Evolutionary conservation across 768 basidiomycete genomes (phyloP).

Genomic region (Rhizopogon salebrosus): DNA sequence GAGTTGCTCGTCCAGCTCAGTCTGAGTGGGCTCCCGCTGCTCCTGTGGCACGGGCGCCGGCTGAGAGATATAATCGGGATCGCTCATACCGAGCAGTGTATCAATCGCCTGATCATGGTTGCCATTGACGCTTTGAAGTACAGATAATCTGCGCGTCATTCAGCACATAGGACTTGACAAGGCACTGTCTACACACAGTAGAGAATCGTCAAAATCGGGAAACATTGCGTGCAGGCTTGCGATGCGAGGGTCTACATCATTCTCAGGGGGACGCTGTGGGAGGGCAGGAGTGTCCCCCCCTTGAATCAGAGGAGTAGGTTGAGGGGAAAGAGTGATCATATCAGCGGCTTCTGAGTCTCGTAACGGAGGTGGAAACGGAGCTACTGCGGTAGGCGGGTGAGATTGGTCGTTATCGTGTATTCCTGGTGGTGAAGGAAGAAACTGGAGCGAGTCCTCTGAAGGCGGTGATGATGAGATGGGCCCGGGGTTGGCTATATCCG

Average conservation of each 20-base stretch:
- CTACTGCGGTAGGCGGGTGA: neutral
- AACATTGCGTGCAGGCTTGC: constrained; percentile 62
- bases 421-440: neutral
- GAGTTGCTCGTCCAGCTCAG: constrained; percentile 74
- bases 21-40: constrained; percentile 35
- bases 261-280: neutral
- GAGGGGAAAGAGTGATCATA: neutral
- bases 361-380: neutral
- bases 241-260: constrained; percentile 39
- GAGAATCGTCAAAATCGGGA: constrained; percentile 72
- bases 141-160: constrained; percentile 43
- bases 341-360: neutral
- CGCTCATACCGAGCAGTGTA: constrained; percentile 77
- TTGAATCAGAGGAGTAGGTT: neutral
- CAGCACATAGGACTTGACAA: neutral
- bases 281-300: neutral
- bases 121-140: constrained; percentile 67
- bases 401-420: neutral
- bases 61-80: constrained; percentile 62
- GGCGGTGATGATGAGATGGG: neutral
- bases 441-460: neutral
- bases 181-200: constrained; percentile 44
- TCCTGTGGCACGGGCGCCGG: constrained; percentile 4
- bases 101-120: constrained; percentile 77
- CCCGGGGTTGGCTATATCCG: constrained; percentile 1